Evolutionary conservation across 2,329 filamentous ascomycete species (phyloP), one percentile per base, ranked within the genome.

Genomic region (Botrytis pseudocinerea): DNA sequence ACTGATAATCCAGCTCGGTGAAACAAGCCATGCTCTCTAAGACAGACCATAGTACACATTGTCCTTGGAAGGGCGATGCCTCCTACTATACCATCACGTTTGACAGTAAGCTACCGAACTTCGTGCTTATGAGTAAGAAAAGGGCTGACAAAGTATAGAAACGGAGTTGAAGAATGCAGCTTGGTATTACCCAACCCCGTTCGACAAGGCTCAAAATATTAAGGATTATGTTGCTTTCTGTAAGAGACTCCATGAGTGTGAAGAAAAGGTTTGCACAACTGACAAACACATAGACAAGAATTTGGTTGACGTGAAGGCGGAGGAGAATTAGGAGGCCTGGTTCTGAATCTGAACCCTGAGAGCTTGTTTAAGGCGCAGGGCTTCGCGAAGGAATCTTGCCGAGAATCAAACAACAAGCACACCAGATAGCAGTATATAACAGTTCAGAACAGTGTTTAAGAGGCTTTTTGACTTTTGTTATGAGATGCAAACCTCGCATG

Each of bases 1-100:
- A 46, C 54, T 73, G 25, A 48, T 42, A 18, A 22, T 22, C 25
- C 25, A 80, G 80, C 35, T 82, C 84, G 35, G 79, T 86, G 65
- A 82, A 82, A 22, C 78, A 79, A 72, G 80, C 80, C 6, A 80
- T 82, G 76, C 81, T 85, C 76, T 82, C 75, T 22, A 80, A 81
- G 57, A 85, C 84, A 0, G 74, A 81, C 16, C 83, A 83, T 7
- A 78, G 77, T 35, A 85, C 84, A 1, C 76, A 80, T 72, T 86
- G 85, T 72, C 82, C 83, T 1, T 85, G 84, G 83, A 86, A 86
- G 74, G 85, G 85, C 57, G 78, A 82, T 62, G 84, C 85, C 5
- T 82, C 79, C 10, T 86, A 86, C 78, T 86, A 86, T 78, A 85
- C 81, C 20, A 82, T 86, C 62, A 83, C 81, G 25, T 81, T 83